A percentile compares a stretch with the other conserved stretches of the same genome.
These are phyloP conservation scores for Syncephalis plumigaleata DNA, from an alignment of 371 early-diverging fungal species.

Conservation along the genomic window DNA sequence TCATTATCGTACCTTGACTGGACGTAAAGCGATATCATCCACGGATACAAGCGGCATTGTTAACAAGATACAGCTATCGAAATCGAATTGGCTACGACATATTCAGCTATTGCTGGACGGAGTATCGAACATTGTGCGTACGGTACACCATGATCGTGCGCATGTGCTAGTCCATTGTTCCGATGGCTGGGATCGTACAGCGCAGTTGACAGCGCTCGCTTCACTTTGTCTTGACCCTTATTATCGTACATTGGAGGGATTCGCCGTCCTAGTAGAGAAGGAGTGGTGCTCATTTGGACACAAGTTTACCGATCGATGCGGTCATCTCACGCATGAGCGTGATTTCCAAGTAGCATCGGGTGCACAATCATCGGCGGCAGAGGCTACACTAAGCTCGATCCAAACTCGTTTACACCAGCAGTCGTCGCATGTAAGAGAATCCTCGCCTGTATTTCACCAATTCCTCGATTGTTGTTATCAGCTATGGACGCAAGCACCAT, in stretches of 20 bases:
- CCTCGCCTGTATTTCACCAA: slow-evolving; percentile 77
- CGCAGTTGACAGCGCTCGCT: slow-evolving; percentile 77
- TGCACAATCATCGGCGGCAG: slow-evolving; percentile 27
- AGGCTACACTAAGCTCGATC: slow-evolving; percentile 50
- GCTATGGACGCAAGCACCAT: slow-evolving; percentile 68
- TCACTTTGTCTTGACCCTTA: slow-evolving; percentile 87
- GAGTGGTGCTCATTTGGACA: slow-evolving; percentile 95
- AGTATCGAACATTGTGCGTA: slow-evolving; percentile 59
- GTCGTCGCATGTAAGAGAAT: slow-evolving; percentile 16
- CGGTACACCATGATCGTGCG: slow-evolving; percentile 46
- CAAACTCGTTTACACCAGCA: slow-evolving; percentile 49
- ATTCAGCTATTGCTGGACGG: slow-evolving; percentile 69
- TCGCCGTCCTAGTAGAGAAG: slow-evolving; percentile 80
- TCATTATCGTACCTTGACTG: neutral
- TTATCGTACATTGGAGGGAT: slow-evolving; percentile 84
- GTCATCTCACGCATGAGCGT: slow-evolving; percentile 63
- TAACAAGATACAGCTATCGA: slow-evolving; percentile 26
- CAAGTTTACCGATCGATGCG: slow-evolving; percentile 85
- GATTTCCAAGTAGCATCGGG: slow-evolving; percentile 35
- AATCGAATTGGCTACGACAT: slow-evolving; percentile 80
- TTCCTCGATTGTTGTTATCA: slow-evolving; percentile 91
- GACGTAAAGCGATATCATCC: slow-evolving; percentile 26
- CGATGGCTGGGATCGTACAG: slow-evolving; percentile 98
- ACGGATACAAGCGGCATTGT: slow-evolving; percentile 27
- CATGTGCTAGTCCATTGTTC: slow-evolving; percentile 95